phyloP scores from a whole-genome alignment of 345 rosid species.

The Populus euphratica region DNA sequence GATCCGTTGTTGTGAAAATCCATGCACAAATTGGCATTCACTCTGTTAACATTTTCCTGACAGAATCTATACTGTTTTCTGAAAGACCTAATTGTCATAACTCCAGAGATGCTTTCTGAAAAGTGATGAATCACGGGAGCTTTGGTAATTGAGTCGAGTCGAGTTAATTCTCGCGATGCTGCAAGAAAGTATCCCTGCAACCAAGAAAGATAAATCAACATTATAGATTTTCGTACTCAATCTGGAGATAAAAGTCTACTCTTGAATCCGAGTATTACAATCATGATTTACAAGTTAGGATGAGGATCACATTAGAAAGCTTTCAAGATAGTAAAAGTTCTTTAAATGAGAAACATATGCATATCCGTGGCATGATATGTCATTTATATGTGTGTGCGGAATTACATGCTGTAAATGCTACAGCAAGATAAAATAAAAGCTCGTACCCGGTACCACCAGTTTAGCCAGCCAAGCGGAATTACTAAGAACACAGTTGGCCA shows the following conservation, averaged over 20 bases:
- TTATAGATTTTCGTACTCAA: neutral
- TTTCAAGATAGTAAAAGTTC: neutral
- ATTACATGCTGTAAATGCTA: neutral
- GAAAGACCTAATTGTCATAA: slow-evolving; percentile 78
- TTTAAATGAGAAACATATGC: neutral
- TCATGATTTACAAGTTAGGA: slow-evolving; percentile 1
- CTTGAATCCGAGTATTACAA: neutral
- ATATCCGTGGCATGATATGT: neutral
- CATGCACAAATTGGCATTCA: slow-evolving; percentile 73
- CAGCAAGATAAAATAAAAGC: neutral
- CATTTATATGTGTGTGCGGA: neutral
- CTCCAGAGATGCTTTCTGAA: slow-evolving; percentile 91
- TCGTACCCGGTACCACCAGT: slow-evolving; percentile 87
- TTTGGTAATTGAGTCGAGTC: slow-evolving; percentile 88
- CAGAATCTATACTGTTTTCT: slow-evolving; percentile 49
- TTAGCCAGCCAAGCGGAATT: slow-evolving; percentile 85
- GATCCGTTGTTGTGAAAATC: slow-evolving; percentile 88
- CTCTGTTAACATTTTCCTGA: slow-evolving; percentile 68
- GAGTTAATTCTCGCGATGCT: slow-evolving; percentile 81
- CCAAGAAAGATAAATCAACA: neutral
- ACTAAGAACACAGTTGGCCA: slow-evolving; percentile 86
- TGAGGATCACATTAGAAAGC: neutral
- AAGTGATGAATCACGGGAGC: slow-evolving; percentile 95
- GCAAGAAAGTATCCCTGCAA: slow-evolving; percentile 76
- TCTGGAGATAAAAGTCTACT: neutral